phyloP scores from a whole-genome alignment of 2,329 filamentous ascomycete genomes.

The Aureobasidium sp. region DNA sequence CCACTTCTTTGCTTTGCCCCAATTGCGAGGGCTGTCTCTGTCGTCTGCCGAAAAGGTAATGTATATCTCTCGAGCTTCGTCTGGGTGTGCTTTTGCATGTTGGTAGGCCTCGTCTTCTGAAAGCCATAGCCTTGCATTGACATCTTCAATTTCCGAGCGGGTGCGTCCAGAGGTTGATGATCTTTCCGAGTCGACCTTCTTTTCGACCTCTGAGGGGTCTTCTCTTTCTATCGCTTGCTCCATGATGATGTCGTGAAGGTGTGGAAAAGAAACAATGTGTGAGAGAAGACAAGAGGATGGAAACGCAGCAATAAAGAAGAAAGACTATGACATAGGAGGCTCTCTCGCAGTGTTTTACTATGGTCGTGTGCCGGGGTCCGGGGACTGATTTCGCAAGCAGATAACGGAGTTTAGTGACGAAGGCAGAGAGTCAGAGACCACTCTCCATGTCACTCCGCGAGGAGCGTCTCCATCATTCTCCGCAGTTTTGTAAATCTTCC shows the following conservation, averaged over 20 bases:
- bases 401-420: background rate
- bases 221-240: slow-evolving; percentile 13
- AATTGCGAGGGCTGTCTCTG: slow-evolving; percentile 34
- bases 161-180: background rate
- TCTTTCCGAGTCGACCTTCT: slow-evolving; percentile 13
- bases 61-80: slow-evolving; percentile 19
- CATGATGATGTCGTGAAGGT: background rate
- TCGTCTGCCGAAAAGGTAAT: slow-evolving; percentile 20
- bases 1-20: slow-evolving; percentile 33
- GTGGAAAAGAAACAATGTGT: background rate
- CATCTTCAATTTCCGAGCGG: slow-evolving; percentile 2
- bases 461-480: background rate
- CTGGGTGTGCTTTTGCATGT: slow-evolving; percentile 17
- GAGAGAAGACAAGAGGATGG: background rate
- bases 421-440: background rate
- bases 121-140: background rate
- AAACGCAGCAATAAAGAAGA: background rate
- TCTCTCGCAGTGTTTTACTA: background rate
- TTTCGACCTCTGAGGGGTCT: slow-evolving; percentile 11
- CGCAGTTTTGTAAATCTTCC: background rate
- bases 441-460: slow-evolving; percentile 1
- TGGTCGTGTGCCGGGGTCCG: background rate
- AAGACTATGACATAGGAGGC: background rate
- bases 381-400: background rate
- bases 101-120: slow-evolving; percentile 18